Evolutionary conservation across 1,284 basidiomycete species (phyloP).

Genomic region (Neolentinus lepideus): DNA sequence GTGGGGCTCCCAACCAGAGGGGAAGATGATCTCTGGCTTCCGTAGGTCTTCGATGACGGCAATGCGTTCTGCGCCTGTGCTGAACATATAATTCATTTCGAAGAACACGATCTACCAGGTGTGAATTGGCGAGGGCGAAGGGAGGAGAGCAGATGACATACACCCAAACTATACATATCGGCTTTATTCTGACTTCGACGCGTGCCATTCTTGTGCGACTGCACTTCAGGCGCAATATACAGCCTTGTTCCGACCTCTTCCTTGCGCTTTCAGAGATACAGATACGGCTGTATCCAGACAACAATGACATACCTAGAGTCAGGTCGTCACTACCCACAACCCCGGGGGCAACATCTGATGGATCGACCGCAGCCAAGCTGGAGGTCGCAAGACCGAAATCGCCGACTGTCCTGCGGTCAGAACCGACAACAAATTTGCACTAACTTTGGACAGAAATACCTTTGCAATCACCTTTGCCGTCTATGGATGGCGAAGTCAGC

Average conservation of each 20-base stretch:
- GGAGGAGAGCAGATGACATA: slow-evolving; percentile 25
- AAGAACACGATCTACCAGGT: slow-evolving; percentile 82
- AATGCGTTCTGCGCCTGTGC: slow-evolving; percentile 85
- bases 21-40: slow-evolving; percentile 69
- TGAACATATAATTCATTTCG: slow-evolving; percentile 91
- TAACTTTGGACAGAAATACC: slow-evolving; percentile 27
- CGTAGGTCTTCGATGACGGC: slow-evolving; percentile 77
- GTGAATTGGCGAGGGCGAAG: neutral
- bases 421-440: neutral
- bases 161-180: slow-evolving; percentile 92
- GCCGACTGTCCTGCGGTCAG: slow-evolving; percentile 44
- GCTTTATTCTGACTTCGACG: slow-evolving; percentile 84
- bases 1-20: slow-evolving; percentile 63
- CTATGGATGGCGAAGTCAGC: slow-evolving; percentile 26
- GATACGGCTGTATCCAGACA: neutral
- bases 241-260: slow-evolving; percentile 86
- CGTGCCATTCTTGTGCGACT: slow-evolving; percentile 53
- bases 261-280: too few relatives aligned
- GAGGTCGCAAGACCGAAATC: slow-evolving; percentile 93
- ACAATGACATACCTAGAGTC: slow-evolving; percentile 51
- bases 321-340: slow-evolving; percentile 50
- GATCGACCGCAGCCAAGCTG: slow-evolving; percentile 69
- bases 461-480: slow-evolving; percentile 87
- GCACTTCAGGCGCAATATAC: slow-evolving; percentile 90
- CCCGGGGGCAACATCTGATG: slow-evolving; percentile 50